Percentiles rank a stretch among this genome's conserved stretches.
These are phyloP conservation scores for Acarospora socialis DNA, from an alignment of 2,329 filamentous ascomycete species.

Conservation along the genomic window DNA sequence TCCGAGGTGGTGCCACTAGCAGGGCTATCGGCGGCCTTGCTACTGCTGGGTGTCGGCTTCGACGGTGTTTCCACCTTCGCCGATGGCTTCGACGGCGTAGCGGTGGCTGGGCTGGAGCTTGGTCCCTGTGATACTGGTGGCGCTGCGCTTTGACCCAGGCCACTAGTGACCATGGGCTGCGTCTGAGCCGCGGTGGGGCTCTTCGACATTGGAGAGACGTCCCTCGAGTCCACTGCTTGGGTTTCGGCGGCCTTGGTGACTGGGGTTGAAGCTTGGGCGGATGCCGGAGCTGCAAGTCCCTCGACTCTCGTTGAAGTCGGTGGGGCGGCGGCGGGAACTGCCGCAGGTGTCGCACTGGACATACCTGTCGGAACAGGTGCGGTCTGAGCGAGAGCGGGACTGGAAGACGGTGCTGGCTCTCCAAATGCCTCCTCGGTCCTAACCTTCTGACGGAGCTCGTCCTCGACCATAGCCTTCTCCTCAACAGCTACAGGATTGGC, in stretches of 20 bases:
- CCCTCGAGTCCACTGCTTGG: slow-evolving; percentile 12
- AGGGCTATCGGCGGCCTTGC: slow-evolving; percentile 10
- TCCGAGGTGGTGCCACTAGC: slow-evolving; percentile 32
- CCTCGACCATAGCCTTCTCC: slow-evolving; percentile 62
- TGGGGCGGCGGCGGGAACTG: slow-evolving; percentile 1
- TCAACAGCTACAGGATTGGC: slow-evolving; percentile 52
- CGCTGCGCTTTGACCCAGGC: slow-evolving; percentile 14
- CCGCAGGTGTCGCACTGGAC: slow-evolving; percentile 1
- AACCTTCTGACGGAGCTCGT: slow-evolving; percentile 56
- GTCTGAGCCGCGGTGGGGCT: slow-evolving; percentile 14
- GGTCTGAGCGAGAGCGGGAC: slow-evolving; percentile 23
- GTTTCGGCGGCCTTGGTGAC: slow-evolving; percentile 13
- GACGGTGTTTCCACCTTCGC: slow-evolving; percentile 13
- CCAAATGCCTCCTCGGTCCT: slow-evolving; percentile 22
- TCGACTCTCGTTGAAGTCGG: slow-evolving; percentile 14
- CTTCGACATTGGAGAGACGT: slow-evolving; percentile 18
- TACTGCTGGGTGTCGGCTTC: slow-evolving; percentile 18
- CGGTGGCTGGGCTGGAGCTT: too few species aligned
- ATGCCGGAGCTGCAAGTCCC: slow-evolving; percentile 11
- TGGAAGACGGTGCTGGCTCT: slow-evolving; percentile 24
- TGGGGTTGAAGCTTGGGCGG: slow-evolving; percentile 5
- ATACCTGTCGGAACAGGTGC: slow-evolving; percentile 21
- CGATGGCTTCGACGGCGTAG: slow-evolving; percentile 1
- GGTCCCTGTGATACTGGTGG: slow-evolving; percentile 14
- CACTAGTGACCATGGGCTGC: slow-evolving; percentile 17